These are phyloP conservation scores for Rhizopogon vesiculosus DNA, from an alignment of 768 basidiomycete genomes.

Conservation along the genomic window DNA sequence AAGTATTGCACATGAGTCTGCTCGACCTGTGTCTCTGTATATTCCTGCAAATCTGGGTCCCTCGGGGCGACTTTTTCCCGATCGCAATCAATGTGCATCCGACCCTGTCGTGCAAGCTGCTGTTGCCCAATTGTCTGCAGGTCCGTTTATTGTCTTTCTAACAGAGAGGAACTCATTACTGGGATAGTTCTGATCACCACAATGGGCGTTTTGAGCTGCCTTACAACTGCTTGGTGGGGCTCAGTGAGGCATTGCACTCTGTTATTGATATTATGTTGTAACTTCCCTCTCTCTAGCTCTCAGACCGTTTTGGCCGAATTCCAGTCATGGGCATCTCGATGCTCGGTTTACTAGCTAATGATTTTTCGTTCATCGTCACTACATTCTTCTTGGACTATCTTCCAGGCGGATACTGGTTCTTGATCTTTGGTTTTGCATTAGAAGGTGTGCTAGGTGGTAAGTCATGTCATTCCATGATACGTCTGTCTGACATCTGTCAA, in stretches of 20 bases:
- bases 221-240: conserved; percentile 61
- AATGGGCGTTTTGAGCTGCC: conserved; percentile 42
- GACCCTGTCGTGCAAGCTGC: conserved; percentile 69
- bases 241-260: conserved; percentile 43
- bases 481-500: conserved; percentile 18
- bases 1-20: background rate
- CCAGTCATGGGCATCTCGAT: conserved; percentile 57
- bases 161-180: background rate
- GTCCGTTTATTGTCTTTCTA: conserved; percentile 34
- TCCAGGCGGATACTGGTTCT: conserved; percentile 82
- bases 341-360: conserved; percentile 55
- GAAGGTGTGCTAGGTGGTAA: conserved; percentile 73
- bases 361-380: conserved; percentile 65
- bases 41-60: background rate
- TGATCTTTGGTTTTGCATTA: conserved; percentile 61
- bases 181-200: conserved; percentile 24
- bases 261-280: background rate
- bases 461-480: conserved; percentile 10
- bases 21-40: background rate
- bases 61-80: too few relatives aligned
- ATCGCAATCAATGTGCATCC: conserved; percentile 39
- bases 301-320: conserved; percentile 77
- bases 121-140: conserved; percentile 59
- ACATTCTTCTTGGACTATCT: conserved; percentile 50
- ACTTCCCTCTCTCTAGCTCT: conserved; percentile 39